Base-by-base conservation (phyloP, 2,329 filamentous ascomycete species). In the Sclerotinia minor region DNA sequence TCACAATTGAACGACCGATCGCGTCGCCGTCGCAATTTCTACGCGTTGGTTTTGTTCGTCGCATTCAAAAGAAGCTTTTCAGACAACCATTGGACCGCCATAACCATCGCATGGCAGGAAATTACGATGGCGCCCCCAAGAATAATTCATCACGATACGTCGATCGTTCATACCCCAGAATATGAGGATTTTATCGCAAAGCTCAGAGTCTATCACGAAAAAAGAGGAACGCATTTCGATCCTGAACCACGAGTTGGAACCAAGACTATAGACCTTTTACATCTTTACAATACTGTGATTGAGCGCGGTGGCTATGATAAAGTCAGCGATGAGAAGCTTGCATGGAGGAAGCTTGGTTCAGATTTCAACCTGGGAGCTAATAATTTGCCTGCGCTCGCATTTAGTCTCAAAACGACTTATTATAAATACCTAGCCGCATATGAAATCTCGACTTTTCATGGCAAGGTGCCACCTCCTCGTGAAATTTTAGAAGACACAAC, bases 391-490 rank as follows among this genome's bases (percentile, higher is more conserved):
- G 92, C 92, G n/a, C 87, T 92, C 69, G 92, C 92, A 19, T 96
- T 96, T 79, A 86, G 90, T 69, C 82, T 96, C 67, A 97, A 97
- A 80, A 90, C 91, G 67, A 88, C 91, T 71, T 97, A 95, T 81
- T 96, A 96, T 82, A 94, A 92, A 78, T 92, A 94, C 75, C 85
- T 97, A 55, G 90, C 90, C 17, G 92, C 93, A 1, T 97, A 91
- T 79, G 93, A 96, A 79, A 95, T 96, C 75, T 87, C 86, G 58
- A 89, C 87, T 15, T 80, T 93, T 53, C 90, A 94, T 79, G 85
- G 88, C 65, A 88, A 90, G 78, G 91, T 93, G 70, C 93, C 93
- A 0, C 93, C 93, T 21, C 92, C 92, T 7, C 92, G 91, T 73
- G 92, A 96, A 74, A 96, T 96, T 59, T 82, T 97, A 45, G 93